Evolutionary conservation across 2,329 filamentous ascomycete genomes (phyloP).

Genomic region (Pestalotiopsis sp.): DNA sequence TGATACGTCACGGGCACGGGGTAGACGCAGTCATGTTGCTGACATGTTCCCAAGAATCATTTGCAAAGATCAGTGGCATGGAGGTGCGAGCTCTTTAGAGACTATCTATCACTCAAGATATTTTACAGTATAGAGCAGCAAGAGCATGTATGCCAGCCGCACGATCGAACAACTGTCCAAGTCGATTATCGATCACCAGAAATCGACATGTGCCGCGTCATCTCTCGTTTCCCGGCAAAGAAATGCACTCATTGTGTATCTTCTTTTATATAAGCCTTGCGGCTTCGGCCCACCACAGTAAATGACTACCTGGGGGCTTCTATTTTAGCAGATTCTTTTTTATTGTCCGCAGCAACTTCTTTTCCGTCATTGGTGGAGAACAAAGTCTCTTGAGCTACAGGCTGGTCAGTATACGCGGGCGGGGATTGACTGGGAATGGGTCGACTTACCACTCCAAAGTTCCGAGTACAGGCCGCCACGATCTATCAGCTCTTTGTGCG

Average conservation of each 20-base stretch:
- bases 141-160: too few species aligned
- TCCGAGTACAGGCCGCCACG: conserved; percentile 80
- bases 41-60: too few species aligned
- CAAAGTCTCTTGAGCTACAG: conserved; percentile 63
- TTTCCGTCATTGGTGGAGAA: conserved; percentile 24
- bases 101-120: too few species aligned
- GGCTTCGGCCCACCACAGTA: background rate
- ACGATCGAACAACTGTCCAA: background rate
- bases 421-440: background rate
- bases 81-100: too few species aligned
- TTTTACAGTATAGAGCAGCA: too few species aligned
- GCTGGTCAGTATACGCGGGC: background rate
- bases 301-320: background rate
- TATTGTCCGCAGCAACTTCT: conserved; percentile 12
- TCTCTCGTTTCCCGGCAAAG: background rate
- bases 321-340: background rate
- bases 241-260: background rate
- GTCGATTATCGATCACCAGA: background rate
- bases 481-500: conserved; percentile 82
- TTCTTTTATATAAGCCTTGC: background rate
- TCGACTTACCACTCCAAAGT: conserved; percentile 79
- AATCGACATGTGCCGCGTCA: background rate
- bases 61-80: too few species aligned
- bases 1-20: too few species aligned
- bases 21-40: too few species aligned